Percentiles rank a stretch among this genome's conserved stretches.
Evolutionary conservation across 75 land plant genomes (phyloP).

Genomic region (Cryptomeria japonica): DNA sequence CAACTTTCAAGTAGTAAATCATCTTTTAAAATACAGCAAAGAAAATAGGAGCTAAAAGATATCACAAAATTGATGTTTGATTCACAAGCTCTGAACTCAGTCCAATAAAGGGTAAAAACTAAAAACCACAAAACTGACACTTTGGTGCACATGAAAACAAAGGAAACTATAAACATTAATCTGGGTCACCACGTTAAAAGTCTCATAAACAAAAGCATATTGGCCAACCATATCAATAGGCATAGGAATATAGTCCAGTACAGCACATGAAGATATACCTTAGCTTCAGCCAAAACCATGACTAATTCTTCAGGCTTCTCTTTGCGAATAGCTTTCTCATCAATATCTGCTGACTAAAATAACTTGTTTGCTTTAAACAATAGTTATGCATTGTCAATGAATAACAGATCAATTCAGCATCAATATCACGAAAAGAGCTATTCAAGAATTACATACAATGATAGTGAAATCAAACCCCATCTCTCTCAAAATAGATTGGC

Average conservation of each 20-base stretch:
- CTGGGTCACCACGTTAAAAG: not conserved
- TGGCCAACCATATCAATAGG: not conserved
- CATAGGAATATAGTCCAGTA: not conserved
- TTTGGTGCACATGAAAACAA: not conserved
- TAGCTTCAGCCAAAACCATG: constrained; percentile 87
- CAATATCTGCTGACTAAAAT: constrained; percentile 79
- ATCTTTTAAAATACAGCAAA: not conserved
- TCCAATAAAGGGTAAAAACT: not conserved
- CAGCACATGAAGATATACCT: constrained; percentile 35
- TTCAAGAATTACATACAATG: constrained; percentile 35
- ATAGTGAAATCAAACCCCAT: constrained; percentile 80
- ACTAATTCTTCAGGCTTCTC: constrained; percentile 91
- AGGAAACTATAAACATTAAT: not conserved
- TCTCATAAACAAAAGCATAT: not conserved
- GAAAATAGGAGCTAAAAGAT: not conserved
- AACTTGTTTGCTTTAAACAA: constrained; percentile 11
- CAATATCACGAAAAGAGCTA: not conserved
- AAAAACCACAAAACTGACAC: not conserved
- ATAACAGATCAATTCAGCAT: not conserved
- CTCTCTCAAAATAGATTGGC: constrained; percentile 64
- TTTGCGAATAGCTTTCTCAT: constrained; percentile 77
- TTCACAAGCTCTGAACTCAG: not conserved
- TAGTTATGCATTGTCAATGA: not conserved
- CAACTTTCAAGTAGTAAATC: not conserved
- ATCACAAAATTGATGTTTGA: not conserved